A percentile compares a stretch with the other conserved stretches of the same genome.
These are phyloP conservation scores for Collybia nuda DNA, from an alignment of 768 basidiomycete genomes.

Conservation along the genomic window DNA sequence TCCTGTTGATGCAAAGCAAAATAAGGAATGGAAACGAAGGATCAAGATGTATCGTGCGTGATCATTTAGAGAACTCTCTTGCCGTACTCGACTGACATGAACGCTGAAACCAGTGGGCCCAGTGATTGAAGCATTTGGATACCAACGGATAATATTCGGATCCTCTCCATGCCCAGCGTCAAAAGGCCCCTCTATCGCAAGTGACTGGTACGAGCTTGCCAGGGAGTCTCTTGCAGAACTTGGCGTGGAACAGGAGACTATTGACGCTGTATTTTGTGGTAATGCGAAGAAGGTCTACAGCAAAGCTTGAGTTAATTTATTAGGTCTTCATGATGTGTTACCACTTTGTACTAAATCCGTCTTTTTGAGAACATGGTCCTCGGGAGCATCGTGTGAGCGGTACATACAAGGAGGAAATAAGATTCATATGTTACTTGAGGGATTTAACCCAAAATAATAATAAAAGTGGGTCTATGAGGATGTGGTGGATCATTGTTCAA, in stretches of 20 bases:
- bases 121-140: conserved; percentile 84
- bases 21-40: conserved; percentile 67
- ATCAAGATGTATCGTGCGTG: conserved; percentile 86
- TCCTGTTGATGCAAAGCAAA: conserved; percentile 43
- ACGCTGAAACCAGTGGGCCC: conserved; percentile 61
- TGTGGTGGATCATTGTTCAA: not conserved
- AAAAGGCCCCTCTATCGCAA: conserved; percentile 46
- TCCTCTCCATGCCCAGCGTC: conserved; percentile 64
- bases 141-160: conserved; percentile 79
- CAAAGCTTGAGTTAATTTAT: conserved; percentile 9
- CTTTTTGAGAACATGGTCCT: too few species aligned
- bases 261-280: conserved; percentile 70
- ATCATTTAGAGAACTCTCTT: not conserved
- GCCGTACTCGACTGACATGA: not conserved
- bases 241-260: conserved; percentile 71
- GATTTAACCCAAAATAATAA: too few species aligned
- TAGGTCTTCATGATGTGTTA: not conserved
- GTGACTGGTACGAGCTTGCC: conserved; percentile 81
- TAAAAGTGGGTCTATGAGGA: not conserved
- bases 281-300: conserved; percentile 51
- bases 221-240: conserved; percentile 78
- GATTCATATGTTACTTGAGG: not conserved
- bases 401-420: too few species aligned
- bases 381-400: too few species aligned
- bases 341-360: too few species aligned